Evolutionary conservation across 2,329 filamentous ascomycete species (phyloP), one percentile per base, ranked within the genome.

Genomic region (Botryotinia calthae): DNA sequence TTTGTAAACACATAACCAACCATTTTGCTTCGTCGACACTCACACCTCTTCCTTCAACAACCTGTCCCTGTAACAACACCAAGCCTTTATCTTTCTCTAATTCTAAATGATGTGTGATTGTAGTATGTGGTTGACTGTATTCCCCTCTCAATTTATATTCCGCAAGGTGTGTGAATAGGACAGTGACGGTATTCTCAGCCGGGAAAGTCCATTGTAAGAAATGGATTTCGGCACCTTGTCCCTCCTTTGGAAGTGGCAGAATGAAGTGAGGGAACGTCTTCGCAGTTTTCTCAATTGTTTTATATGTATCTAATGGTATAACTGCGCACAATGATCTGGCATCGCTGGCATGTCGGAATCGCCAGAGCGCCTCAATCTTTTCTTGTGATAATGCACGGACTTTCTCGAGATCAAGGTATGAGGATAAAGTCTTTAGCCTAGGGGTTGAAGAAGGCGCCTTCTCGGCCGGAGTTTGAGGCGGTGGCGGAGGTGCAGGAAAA

Each of bases 201-300:
- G 97, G 95, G 82, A 97, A 98, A 0, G 92, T 93, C 94, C 97
- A 99, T 83, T 99, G 95, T 75, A 99, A 83, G 82, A 97, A 97
- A 83, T 99, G 96, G 63, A 99, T 94, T 82, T 98, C 96, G 64
- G 94, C 93, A 69, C 93, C 93, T 75, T 88, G 84, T 4, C 83
- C 82, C 68, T 81, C 85, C 82, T 88, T 93, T 76, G 93, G 93
- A 10, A 98, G 87, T 0, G 96, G 96, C 1, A 99, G 88, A 72
- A 99, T 91, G 84, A 99, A 99, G 78, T 94, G 91, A 22, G 96
- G 96, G 81, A 95, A 89, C 69, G 85, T 85, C 76, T 89, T 89
- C 22, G 95, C 96, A 3, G 90, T 89, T 0, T 84, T 81, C 75
- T 91, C 89, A 80, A 99, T 93, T 69, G 88, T 86, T 48, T 84